Base-by-base conservation (phyloP, 2,329 filamentous ascomycete genomes). In the Trichoderma sp. region DNA sequence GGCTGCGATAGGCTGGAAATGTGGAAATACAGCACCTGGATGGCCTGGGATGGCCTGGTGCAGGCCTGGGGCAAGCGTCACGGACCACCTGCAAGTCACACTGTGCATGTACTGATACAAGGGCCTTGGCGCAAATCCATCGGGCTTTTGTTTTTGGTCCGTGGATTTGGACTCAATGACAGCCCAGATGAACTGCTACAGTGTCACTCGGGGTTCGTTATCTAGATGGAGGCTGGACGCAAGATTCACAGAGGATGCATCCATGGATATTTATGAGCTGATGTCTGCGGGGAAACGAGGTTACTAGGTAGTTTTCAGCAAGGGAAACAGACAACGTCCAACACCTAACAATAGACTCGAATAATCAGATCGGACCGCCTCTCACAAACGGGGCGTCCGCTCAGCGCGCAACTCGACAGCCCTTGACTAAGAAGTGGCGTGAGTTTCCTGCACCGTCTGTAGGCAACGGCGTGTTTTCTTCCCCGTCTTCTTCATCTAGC, bases 1-100 rank as follows among this genome's bases (percentile, higher is more conserved):
- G 79, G 78, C 77, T 75, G 65, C 77, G 73, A 82, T 81, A 79
- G 79, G 79, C 74, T 57, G 30, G 30, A 53, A 18, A 3, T 34
- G 12, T 11, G 57, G 58, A 71, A 15, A 34, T 71, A 63, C 61
- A 51, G 56, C 53, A 69, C 64, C 62, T 65, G 62, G 62, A 65
- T 65, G 62, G 62, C 39, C 39, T 24, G 62, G 62, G 21, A n/a
- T 14, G 9, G 53, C 28, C 39, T 43, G 39, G 39, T 15, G 39
- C 15, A n/a, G 9, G 53, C 28, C 39, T 43, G 39, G 39, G 39
- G 39, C 15, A n/a, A n/a, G 39, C 39, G 36, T 68, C 53, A 53
- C 39, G 28, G 39, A 62, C 28, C 67, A 26, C 32, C 67, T 70
- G 67, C 67, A 70, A 62, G 67, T 70, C 67, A 70, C 64, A 69